phyloP scores from a whole-genome alignment of 2,329 filamentous ascomycete species.

The Ophiostoma himal-ulmi region DNA sequence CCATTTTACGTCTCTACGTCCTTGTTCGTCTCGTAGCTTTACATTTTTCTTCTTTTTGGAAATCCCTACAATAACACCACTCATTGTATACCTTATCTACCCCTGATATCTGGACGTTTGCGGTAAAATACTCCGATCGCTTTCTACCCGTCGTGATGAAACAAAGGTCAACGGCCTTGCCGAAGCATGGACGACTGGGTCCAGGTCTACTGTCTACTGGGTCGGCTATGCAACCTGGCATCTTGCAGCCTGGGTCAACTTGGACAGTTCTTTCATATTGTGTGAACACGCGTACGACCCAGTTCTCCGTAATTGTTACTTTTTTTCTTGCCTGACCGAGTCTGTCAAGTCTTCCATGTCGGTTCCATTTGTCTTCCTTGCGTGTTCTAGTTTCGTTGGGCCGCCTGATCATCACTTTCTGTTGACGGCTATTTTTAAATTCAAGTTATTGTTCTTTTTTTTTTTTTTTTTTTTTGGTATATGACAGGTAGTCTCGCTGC shows the following conservation, averaged over 20 bases:
- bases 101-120: not conserved
- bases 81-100: not conserved
- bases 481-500: not conserved
- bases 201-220: not conserved
- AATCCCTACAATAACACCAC: too few species aligned
- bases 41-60: not conserved
- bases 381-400: not conserved
- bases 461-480: too few species aligned
- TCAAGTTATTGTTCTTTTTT: too few species aligned
- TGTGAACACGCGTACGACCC: not conserved
- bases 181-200: not conserved
- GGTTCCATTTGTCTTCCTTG: not conserved
- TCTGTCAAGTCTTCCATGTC: not conserved
- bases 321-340: not conserved
- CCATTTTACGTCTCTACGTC: not conserved
- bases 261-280: not conserved
- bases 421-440: too few species aligned
- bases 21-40: not conserved
- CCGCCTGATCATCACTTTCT: not conserved
- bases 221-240: not conserved
- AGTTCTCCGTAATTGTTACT: not conserved
- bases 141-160: not conserved
- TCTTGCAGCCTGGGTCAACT: not conserved
- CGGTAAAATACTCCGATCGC: constrained; percentile 4
- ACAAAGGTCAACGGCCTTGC: constrained; percentile 9